A percentile compares a stretch with the other conserved stretches of the same genome.
These are phyloP conservation scores for Ogataea trehaloabstinens DNA, from an alignment of 805 yeast genomes.

Conservation along the genomic window DNA sequence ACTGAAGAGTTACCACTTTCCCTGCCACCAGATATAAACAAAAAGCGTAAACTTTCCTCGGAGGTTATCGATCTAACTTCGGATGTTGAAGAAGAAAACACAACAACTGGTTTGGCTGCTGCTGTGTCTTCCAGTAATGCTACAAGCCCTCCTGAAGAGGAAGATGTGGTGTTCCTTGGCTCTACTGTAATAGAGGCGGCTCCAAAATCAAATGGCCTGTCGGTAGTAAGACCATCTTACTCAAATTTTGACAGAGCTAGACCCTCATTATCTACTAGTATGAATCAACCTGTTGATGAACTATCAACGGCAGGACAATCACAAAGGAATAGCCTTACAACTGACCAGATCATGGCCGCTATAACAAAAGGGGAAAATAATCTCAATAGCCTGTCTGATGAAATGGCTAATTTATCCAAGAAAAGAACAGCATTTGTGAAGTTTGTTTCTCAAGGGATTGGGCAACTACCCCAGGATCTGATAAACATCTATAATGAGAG, in stretches of 20 bases:
- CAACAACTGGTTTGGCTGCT: too few relatives aligned
- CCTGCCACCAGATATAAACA: constrained; percentile 1
- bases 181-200: constrained; percentile 6
- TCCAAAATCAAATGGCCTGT: background rate
- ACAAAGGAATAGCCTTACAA: background rate
- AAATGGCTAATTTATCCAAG: constrained; percentile 6
- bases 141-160: too few relatives aligned
- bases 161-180: constrained; percentile 14
- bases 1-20: too few relatives aligned
- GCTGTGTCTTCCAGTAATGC: too few relatives aligned
- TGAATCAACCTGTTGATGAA: background rate
- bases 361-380: constrained; percentile 7
- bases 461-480: constrained; percentile 7
- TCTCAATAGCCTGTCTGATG: constrained; percentile 8
- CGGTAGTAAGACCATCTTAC: too few relatives aligned
- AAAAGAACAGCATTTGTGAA: constrained; percentile 13
- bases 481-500: constrained; percentile 7
- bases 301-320: background rate
- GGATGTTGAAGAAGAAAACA: constrained; percentile 10
- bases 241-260: too few relatives aligned
- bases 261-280: too few relatives aligned
- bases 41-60: constrained; percentile 1
- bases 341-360: constrained; percentile 6
- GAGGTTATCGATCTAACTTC: constrained; percentile 18
- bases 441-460: constrained; percentile 11